Conservation (phyloP, 2,329 filamentous ascomycete species). For the Lachnellula arida region DNA sequence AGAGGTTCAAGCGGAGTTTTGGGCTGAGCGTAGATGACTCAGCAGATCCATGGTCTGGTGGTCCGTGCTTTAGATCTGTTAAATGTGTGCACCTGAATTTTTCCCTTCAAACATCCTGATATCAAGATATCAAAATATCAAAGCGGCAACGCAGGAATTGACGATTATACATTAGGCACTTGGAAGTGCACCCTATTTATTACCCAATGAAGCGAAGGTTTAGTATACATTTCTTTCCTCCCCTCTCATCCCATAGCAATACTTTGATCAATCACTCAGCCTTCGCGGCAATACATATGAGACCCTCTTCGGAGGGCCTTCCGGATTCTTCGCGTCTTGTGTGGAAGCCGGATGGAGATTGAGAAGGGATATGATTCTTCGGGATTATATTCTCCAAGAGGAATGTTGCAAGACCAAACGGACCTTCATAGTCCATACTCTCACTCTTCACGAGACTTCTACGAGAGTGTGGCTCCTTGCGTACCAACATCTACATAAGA, state of each 20-base stretch:
- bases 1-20: neutral
- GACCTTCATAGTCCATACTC: conserved; percentile 53
- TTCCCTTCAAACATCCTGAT: too few relatives aligned
- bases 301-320: conserved; percentile 41
- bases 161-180: too few relatives aligned
- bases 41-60: too few relatives aligned
- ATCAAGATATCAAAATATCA: too few relatives aligned
- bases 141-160: too few relatives aligned
- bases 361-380: conserved; percentile 33
- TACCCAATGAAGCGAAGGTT: too few relatives aligned
- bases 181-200: too few relatives aligned
- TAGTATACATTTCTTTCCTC: neutral
- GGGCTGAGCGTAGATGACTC: neutral
- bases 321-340: conserved; percentile 44
- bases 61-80: too few relatives aligned
- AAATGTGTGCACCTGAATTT: neutral
- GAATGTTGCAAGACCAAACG: conserved; percentile 44
- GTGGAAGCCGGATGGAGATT: conserved; percentile 36
- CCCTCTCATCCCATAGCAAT: conserved; percentile 16
- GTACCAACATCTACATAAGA: conserved; percentile 39
- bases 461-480: conserved; percentile 49
- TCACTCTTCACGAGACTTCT: conserved; percentile 39
- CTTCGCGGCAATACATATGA: conserved; percentile 36
- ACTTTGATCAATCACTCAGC: conserved; percentile 43
- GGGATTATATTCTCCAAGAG: conserved; percentile 34